A percentile compares a stretch with the other conserved stretches of the same genome.
phyloP scores from a whole-genome alignment of 768 basidiomycete genomes.

The Candolleomyces aberdarensis region DNA sequence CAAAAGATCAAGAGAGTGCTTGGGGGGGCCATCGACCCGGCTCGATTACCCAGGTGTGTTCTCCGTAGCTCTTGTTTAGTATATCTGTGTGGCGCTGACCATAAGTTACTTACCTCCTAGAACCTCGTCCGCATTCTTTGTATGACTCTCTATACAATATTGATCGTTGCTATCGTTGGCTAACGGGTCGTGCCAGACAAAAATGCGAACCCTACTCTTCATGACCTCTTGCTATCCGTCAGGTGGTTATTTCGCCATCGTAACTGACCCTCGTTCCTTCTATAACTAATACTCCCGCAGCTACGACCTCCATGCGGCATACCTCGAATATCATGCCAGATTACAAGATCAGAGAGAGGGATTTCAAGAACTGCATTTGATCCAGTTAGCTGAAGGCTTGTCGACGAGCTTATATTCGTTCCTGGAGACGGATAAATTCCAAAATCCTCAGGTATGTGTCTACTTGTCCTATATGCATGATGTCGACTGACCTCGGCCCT shows the following conservation, averaged over 20 bases:
- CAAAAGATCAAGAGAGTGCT: constrained; percentile 34
- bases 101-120: not conserved
- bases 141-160: not conserved
- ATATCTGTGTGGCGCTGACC: too few relatives aligned
- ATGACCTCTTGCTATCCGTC: constrained; percentile 26
- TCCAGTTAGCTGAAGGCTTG: constrained; percentile 13
- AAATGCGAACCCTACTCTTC: constrained; percentile 26
- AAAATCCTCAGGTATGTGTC: constrained; percentile 31
- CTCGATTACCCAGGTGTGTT: constrained; percentile 31
- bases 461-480: constrained; percentile 1
- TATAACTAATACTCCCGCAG: constrained; percentile 12
- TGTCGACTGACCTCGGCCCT: not conserved
- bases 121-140: not conserved
- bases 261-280: not conserved
- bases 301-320: constrained; percentile 29
- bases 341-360: constrained; percentile 22
- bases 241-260: constrained; percentile 19
- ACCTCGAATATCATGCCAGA: constrained; percentile 24
- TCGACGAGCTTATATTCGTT: not conserved
- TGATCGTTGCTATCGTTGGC: not conserved
- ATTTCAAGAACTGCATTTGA: constrained; percentile 14
- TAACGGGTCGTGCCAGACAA: constrained; percentile 14
- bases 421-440: constrained; percentile 36
- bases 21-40: constrained; percentile 33
- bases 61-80: not conserved